These are phyloP conservation scores for Diutina neorugosa DNA, from an alignment of 1,139 yeast species.

Conservation along the genomic window DNA sequence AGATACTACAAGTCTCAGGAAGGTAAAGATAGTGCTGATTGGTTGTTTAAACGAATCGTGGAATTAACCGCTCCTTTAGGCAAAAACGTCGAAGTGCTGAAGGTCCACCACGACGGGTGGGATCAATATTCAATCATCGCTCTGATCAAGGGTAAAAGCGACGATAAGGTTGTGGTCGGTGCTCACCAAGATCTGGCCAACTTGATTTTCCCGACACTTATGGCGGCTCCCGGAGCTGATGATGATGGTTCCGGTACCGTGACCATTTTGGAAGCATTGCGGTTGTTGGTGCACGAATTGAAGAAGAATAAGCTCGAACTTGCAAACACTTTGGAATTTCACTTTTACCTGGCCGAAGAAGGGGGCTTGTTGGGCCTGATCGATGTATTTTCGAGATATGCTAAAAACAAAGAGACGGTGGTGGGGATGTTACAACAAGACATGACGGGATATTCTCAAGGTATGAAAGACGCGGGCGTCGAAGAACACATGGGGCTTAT, in stretches of 20 bases:
- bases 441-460: constrained; percentile 79
- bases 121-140: constrained; percentile 32
- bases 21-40: constrained; percentile 63
- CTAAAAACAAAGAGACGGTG: constrained; percentile 35
- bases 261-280: constrained; percentile 64
- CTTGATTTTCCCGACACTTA: constrained; percentile 52
- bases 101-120: constrained; percentile 29
- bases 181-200: constrained; percentile 87
- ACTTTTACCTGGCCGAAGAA: constrained; percentile 92
- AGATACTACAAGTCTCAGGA: constrained; percentile 65
- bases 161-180: constrained; percentile 56
- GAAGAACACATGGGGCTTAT: constrained; percentile 73
- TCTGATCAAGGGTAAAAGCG: constrained; percentile 25
- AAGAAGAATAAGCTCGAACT: constrained; percentile 34
- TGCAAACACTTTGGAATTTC: constrained; percentile 74
- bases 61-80: constrained; percentile 22
- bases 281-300: constrained; percentile 37
- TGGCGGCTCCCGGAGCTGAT: constrained; percentile 91
- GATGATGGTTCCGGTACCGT: constrained; percentile 89
- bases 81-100: constrained; percentile 16
- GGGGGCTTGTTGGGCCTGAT: constrained; percentile 83
- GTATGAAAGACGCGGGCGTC: constrained; percentile 39
- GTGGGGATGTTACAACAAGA: constrained; percentile 88
- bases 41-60: constrained; percentile 46
- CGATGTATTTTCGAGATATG: constrained; percentile 56